Base-by-base conservation (phyloP, 2,329 filamentous ascomycete genomes). In the Pseudocercospora musae region DNA sequence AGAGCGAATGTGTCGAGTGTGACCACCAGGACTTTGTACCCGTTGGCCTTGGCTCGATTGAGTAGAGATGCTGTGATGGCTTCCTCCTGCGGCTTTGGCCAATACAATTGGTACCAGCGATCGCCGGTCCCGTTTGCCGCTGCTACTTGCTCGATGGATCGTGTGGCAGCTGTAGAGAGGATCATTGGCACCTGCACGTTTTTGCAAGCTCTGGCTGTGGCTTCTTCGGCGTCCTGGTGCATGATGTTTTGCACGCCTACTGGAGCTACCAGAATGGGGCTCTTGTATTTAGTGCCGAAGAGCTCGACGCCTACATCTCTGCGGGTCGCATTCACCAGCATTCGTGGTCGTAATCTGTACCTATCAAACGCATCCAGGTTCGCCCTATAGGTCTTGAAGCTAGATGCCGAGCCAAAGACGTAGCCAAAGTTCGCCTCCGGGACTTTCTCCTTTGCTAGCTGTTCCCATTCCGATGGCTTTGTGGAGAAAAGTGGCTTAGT, bases 1-100 rank as follows among this genome's bases (percentile, higher is more conserved):
- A 92, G 79, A 11, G 82, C 82, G 75, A 85, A 90, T 0, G 88
- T 91, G 73, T 92, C 89, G 0, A 91, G 79, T 0, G 90, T 92
- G 0, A 92, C 86, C 6, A 92, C 84, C 0, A 92, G 79, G 0
- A 86, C 87, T 33, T 80, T 81, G 75, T 82, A 92, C 0, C 88
- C 89, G 31, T 79, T 82, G 0, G 77, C 78, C 69, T 85, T 86
- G 0, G 88, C 89, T 0, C 88, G 81, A 1, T 75, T 73, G 6
- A 92, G 78, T 9, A 92, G 76, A 2, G 85, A 89, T 0, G 82
- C 78, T 0, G 89, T 91, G 63, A 92, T 79, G 3, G 87, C 83
- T 31, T 81, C 77, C 58, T 84, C 82, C 62, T 87, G 84, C 65
- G 88, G 84, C 59, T 86, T 84, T 1, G 84, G 84, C 81, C 84